Percentiles rank a stretch among this genome's conserved stretches.
Evolutionary conservation across 768 basidiomycete species (phyloP).

Genomic region (Leccinellum albellum): DNA sequence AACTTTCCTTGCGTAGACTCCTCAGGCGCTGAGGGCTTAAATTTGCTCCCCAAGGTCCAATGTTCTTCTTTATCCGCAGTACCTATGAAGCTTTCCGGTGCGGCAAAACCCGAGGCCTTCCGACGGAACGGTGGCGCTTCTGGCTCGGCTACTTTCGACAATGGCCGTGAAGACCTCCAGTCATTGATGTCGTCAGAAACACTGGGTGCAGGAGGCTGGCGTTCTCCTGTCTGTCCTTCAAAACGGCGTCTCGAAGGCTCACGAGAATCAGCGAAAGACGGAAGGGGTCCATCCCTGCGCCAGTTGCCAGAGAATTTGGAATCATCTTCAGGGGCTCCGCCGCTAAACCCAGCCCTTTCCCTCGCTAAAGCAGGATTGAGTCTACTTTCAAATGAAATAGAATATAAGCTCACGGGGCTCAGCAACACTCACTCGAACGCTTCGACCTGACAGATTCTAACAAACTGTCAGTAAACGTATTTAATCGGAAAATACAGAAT

Average conservation of each 20-base stretch:
- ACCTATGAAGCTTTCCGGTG: constrained; percentile 40
- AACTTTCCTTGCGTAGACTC: constrained; percentile 39
- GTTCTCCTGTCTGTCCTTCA: constrained; percentile 48
- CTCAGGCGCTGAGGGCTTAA: constrained; percentile 51
- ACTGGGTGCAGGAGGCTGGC: constrained; percentile 42
- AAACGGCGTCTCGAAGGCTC: constrained; percentile 65
- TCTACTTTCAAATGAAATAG: background rate
- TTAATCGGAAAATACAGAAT: background rate
- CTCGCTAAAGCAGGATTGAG: constrained; percentile 53
- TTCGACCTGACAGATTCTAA: constrained; percentile 72
- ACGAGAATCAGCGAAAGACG: constrained; percentile 57
- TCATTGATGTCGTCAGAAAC: constrained; percentile 61
- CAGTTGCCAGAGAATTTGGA: constrained; percentile 81
- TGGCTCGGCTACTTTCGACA: constrained; percentile 40
- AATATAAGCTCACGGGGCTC: constrained; percentile 77
- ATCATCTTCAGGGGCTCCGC: constrained; percentile 55
- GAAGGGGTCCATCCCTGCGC: constrained; percentile 85
- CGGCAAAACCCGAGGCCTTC: constrained; percentile 55
- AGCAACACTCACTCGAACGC: constrained; percentile 88
- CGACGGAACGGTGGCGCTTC: constrained; percentile 49
- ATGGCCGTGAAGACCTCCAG: constrained; percentile 63
- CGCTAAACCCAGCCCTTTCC: constrained; percentile 60
- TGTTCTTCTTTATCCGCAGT: constrained; percentile 75
- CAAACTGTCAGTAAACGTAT: background rate
- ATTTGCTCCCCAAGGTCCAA: constrained; percentile 74